These are phyloP conservation scores for Dissophora globulifera DNA, from an alignment of 192 early-diverging fungal genomes.

Conservation along the genomic window DNA sequence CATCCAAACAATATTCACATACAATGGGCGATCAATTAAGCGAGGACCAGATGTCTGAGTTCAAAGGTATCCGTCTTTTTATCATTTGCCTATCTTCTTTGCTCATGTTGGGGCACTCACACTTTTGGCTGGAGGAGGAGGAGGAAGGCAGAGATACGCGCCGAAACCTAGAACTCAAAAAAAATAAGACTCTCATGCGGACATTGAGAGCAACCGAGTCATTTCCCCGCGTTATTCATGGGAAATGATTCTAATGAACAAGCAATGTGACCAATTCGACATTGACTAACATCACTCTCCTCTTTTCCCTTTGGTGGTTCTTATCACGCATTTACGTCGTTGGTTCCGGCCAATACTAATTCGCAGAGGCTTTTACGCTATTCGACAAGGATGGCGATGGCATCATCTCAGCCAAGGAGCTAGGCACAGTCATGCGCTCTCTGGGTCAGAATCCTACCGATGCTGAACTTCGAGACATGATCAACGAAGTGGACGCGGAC, in stretches of 20 bases:
- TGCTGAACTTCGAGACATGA: constrained; percentile 93
- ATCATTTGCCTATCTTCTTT: too few species aligned
- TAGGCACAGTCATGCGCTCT: constrained; percentile 92
- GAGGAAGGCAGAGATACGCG: too few species aligned
- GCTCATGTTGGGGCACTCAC: too few species aligned
- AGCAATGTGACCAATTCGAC: too few species aligned
- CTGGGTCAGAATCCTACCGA: constrained; percentile 94
- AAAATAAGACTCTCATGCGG: too few species aligned
- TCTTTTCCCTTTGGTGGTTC: constrained; percentile 61
- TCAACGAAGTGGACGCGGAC: constrained; percentile 94
- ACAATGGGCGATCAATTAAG: constrained; percentile 84
- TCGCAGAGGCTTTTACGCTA: constrained; percentile 82
- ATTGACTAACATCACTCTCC: too few species aligned
- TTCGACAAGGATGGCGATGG: constrained; percentile 97
- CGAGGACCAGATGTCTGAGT: constrained; percentile 88
- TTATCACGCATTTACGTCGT: background rate
- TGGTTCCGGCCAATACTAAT: background rate
- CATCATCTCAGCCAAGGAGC: constrained; percentile 89
- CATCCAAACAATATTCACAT: constrained; percentile 2
- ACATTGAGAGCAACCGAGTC: too few species aligned
- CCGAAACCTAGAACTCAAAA: too few species aligned
- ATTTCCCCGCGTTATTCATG: too few species aligned
- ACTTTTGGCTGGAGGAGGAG: too few species aligned
- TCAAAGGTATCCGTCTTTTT: constrained; percentile 76
- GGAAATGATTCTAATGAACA: too few species aligned